Conservation (phyloP, 2,329 filamentous ascomycete species). For the Cadophora gregata region DNA sequence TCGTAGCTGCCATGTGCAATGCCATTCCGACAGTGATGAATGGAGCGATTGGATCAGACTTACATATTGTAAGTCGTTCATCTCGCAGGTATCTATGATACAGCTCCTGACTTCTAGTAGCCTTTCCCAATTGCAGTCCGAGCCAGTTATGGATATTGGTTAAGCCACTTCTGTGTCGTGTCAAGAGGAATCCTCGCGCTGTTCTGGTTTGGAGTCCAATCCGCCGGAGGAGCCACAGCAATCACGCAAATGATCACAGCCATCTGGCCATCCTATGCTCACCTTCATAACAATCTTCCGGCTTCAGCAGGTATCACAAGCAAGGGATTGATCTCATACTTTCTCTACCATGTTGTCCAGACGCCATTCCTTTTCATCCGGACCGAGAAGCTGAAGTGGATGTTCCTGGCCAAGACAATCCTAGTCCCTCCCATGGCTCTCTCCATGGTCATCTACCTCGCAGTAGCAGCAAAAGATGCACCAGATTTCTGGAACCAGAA, state of each 20-base stretch:
- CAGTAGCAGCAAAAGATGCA: constrained; percentile 16
- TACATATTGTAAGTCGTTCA: constrained; percentile 22
- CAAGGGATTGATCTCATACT: constrained; percentile 58
- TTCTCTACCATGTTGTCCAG: constrained; percentile 46
- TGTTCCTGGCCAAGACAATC: constrained; percentile 56
- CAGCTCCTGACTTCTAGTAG: background rate
- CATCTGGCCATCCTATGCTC: constrained; percentile 55
- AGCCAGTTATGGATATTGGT: constrained; percentile 26
- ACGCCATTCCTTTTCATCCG: constrained; percentile 55
- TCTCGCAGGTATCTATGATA: background rate
- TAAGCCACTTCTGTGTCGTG: constrained; percentile 27
- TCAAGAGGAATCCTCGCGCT: constrained; percentile 29
- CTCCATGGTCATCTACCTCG: constrained; percentile 22
- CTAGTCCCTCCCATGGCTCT: constrained; percentile 26
- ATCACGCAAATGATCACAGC: constrained; percentile 50
- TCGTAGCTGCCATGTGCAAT: constrained; percentile 65
- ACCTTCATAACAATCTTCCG: constrained; percentile 55
- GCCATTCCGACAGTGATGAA: constrained; percentile 55
- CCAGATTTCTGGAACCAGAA: constrained; percentile 25
- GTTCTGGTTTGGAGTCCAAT: constrained; percentile 30
- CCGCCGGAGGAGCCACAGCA: constrained; percentile 25
- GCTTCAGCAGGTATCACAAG: constrained; percentile 57
- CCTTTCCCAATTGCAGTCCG: constrained; percentile 28
- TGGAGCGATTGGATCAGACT: constrained; percentile 48
- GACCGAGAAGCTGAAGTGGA: constrained; percentile 49